Base-by-base conservation (phyloP, 306 rosid species). In the Clitoria ternatea region DNA sequence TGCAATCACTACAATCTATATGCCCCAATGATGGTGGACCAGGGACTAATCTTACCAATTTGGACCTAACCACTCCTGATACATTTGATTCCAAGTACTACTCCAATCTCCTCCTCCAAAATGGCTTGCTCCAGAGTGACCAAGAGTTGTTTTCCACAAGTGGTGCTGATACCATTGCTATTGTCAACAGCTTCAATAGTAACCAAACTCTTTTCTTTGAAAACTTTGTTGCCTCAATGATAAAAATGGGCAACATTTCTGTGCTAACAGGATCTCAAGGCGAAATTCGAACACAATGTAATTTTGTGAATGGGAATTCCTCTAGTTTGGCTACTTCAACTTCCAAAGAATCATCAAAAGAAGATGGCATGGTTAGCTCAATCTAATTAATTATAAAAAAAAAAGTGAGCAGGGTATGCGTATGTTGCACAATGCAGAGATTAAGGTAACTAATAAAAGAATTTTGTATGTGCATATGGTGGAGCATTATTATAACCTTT, bases 251-350 rank as follows among this genome's bases (percentile, higher is more conserved):
- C 0, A 79, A 72, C 8, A 67, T 83, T 29, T 56, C 79, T 26
- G 84, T 78, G 9, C 13, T 83, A 14, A 83, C 82, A 0, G 87
- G 82, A 1, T 43, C 84, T 0, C 71, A 66, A 17, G 87, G 87
- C 2, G 71, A 83, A 42, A 61, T 83, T 3, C 32, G 87, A 68
- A 19, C 7, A 3, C 84, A 83, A 0, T 83, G 87, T 48, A 83
- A 79, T 35, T 69, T 69, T 45, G 72, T 83, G 1, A 83, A 83
- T 48, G 69, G 69, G 1, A 60, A 74, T 0, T 71, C 78, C 9
- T 23, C 75, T 48, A 62, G 70, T 20, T 5, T 82, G 11, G 47
- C 68, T 40, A 3, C 61, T n/a, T 1, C 39, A 1, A 23, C 54
- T 5, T 8, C 75, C 44, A 36, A 64, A 4, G 50, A 62, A 30